Base-by-base conservation (phyloP, 345 rosid species). In the Rhodomyrtus tomentosa region DNA sequence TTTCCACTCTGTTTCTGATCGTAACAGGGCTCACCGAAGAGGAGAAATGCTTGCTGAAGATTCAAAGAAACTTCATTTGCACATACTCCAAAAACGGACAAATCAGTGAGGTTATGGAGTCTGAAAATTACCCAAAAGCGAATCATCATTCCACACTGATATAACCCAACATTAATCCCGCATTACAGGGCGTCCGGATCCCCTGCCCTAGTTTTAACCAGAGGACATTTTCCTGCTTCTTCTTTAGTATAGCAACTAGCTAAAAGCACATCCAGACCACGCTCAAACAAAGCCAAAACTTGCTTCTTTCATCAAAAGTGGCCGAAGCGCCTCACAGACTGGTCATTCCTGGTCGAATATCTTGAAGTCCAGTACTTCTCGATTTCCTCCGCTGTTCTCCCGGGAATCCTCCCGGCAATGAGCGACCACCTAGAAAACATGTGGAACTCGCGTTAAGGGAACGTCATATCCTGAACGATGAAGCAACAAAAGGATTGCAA, bases 341-440 rank as follows among this genome's bases (percentile, higher is more conserved):
- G 27, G 13, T 68, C 40, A 12, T 32, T 21, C 59, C 86, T 87
- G 54, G 89, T 88, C 21, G 92, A 86, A 72, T 86, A 84, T 81
- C 91, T 86, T 76, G 88, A 83, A 74, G 85, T 89, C 92, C 92
- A 90, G 53, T 87, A 90, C 85, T 85, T 86, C 81, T 88, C 89
- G 72, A 90, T 90, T 52, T 90, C 92, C 88, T 87, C 90, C 15
- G 91, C 92, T n/a, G 91, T 87, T 84, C 92, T 85, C 51, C 92
- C 90, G 4, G 90, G 92, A 22, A 90, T 90, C 82, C 92, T 87
- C 59, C 92, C 92, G 32, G 92, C 92, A 6, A 90, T 89, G 29
- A 90, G 80, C 68, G 85, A 52, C 92, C 92, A 90, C 81, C 92
- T 89, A 4, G 76, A 36, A 50, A 50, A 11, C 25, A 68, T 38